These are phyloP conservation scores for Ceratobasidium sp. DNA, from an alignment of 1,284 basidiomycete genomes.

Conservation along the genomic window DNA sequence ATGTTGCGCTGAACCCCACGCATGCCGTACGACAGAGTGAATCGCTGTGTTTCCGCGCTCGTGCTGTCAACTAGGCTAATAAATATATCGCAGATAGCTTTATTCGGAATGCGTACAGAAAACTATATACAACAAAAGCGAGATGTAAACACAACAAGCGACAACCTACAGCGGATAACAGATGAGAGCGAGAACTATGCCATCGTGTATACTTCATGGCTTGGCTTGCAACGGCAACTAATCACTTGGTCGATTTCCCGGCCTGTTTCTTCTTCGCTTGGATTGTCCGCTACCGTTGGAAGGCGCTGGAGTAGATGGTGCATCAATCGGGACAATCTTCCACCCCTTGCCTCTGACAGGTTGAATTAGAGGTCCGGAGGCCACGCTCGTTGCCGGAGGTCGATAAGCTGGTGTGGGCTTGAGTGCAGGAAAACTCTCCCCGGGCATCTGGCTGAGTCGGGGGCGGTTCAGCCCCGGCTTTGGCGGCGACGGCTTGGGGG, in stretches of 20 bases:
- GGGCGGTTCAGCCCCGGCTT: background rate
- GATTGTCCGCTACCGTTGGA: background rate
- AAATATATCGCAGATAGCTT: background rate
- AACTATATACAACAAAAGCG: conserved; percentile 1
- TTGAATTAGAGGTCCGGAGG: background rate
- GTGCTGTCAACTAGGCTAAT: too few species aligned
- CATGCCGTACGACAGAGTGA: too few species aligned
- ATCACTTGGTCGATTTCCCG: background rate
- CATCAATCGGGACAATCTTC: background rate
- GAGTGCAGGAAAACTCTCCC: conserved; percentile 18
- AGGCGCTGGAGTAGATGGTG: background rate
- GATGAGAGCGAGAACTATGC: background rate
- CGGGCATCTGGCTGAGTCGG: conserved; percentile 8
- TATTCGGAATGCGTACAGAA: background rate
- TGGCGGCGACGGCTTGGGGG: background rate
- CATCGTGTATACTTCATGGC: background rate
- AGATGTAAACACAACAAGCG: background rate
- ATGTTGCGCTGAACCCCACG: too few species aligned
- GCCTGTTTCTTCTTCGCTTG: conserved; percentile 5
- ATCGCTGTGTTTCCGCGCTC: background rate
- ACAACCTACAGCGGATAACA: background rate
- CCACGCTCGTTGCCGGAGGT: conserved; percentile 4
- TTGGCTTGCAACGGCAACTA: background rate
- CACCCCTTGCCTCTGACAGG: background rate
- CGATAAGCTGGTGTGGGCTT: background rate